Percentiles rank a stretch among this genome's conserved stretches.
Conservation (phyloP, 257 asterid species). For the Ehretia macrophylla region DNA sequence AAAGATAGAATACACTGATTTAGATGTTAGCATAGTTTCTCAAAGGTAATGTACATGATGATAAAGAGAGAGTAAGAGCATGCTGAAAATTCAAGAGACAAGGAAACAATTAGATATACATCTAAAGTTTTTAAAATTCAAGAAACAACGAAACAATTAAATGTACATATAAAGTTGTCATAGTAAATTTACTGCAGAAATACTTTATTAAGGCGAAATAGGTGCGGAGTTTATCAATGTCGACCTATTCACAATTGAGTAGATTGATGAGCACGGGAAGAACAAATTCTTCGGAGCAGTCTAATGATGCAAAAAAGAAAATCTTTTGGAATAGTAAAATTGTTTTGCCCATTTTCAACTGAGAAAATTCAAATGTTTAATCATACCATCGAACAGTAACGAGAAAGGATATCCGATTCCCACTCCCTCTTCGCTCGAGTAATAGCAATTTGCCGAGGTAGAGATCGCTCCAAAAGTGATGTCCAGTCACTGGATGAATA, state of each 20-base stretch:
- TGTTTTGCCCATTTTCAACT: no score
- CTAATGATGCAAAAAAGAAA: no score
- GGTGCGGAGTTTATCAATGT: no score
- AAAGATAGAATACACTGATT: neutral
- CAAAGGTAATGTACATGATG: neutral
- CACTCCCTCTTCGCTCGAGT: constrained; percentile 95
- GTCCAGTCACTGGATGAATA: constrained; percentile 75
- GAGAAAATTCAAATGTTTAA: no score
- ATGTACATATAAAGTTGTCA: neutral
- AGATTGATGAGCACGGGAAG: no score
- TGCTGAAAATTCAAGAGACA: neutral
- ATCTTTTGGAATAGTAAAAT: no score
- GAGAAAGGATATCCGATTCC: constrained; percentile 88
- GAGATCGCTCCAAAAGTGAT: constrained; percentile 79
- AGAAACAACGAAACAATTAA: neutral
- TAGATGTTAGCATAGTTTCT: neutral
- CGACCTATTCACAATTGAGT: no score
- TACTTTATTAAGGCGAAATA: neutral
- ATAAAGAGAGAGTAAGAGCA: neutral
- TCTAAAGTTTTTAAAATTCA: no score
- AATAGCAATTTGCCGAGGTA: constrained; percentile 88
- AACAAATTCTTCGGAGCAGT: no score
- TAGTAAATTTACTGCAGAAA: neutral
- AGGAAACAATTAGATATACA: neutral
- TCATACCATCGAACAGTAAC: constrained; percentile 83